Evolutionary conservation across 768 basidiomycete species (phyloP).

Genomic region (Tubosaeta sp.): DNA sequence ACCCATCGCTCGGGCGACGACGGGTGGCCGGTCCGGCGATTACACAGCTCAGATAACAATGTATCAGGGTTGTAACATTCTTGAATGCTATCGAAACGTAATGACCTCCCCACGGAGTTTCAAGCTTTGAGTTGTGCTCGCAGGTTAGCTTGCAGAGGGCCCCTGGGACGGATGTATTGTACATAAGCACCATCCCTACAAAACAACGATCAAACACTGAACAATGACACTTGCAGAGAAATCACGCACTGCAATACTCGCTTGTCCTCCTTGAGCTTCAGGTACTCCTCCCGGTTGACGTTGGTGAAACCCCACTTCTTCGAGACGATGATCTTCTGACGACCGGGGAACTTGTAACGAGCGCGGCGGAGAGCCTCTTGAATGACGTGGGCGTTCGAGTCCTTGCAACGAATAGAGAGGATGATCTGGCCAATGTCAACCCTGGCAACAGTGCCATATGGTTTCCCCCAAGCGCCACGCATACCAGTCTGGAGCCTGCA

Average conservation of each 20-base stretch:
- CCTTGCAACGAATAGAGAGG: slow-evolving; percentile 87
- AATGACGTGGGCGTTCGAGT: slow-evolving; percentile 79
- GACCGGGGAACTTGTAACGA: slow-evolving; percentile 99
- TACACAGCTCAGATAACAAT: slow-evolving; percentile 9
- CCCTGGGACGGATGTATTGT: slow-evolving; percentile 88
- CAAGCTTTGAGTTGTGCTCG: slow-evolving; percentile 77
- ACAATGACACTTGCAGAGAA: background rate
- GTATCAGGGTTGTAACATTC: slow-evolving; percentile 19
- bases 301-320: slow-evolving; percentile 99
- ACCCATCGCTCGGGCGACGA: background rate
- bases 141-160: slow-evolving; percentile 80
- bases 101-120: slow-evolving; percentile 13
- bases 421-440: slow-evolving; percentile 98
- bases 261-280: slow-evolving; percentile 86
- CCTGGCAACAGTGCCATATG: slow-evolving; percentile 92
- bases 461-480: slow-evolving; percentile 99
- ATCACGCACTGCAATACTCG: slow-evolving; percentile 76
- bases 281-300: slow-evolving; percentile 85
- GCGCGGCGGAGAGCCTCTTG: slow-evolving; percentile 97
- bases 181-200: slow-evolving; percentile 85
- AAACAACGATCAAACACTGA: background rate
- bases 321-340: slow-evolving; percentile 94
- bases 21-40: background rate
- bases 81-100: slow-evolving; percentile 5
- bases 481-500: slow-evolving; percentile 88